Evolutionary conservation across 306 rosid genomes (phyloP), one percentile per base, ranked within the genome.

Genomic region (Casuarina glauca): DNA sequence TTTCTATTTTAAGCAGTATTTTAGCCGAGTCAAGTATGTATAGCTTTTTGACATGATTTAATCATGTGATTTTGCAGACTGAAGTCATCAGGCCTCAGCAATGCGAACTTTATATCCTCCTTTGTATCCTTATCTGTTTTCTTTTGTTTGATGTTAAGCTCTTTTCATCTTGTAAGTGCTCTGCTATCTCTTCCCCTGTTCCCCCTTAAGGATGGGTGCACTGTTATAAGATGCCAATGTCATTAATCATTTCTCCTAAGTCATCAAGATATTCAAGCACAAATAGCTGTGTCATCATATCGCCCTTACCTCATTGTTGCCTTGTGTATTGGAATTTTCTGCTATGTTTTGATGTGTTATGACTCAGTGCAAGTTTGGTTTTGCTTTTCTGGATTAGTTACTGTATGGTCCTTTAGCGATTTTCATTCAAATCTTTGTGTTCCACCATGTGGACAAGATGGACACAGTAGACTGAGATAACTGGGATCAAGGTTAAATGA

Each of bases 101-200:
- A 76, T 87, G 83, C 81, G 85, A 76, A 81, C 86, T 77, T 79
- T 83, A 96, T 95, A 95, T 95, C 97, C 99, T 89, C 84, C 89
- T 82, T 84, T 91, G 97, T 95, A 93, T 95, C 99, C 94, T 91
- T 88, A 44, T 78, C 73, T 74, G 70, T 42, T 89, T 82, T 75
- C 75, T 52, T 43, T 17, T 58, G 68, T 57, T 67, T 74, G 43
- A 51, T 6, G 44, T 70, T 78, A 54, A 49, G 78, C 51, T 51
- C 70, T 62, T 74, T 79, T 70, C 52, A 58, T 58, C 64, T 58
- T 58, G 39, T 26, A 20, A 9, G 39, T 58, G 64, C 16, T 58
- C 16, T 10, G 26, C 26, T 58, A 26, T 58, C 64, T 26, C 64
- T 15, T 52, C 58, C 58, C 19, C 64, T 20, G 6, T 20, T 19